Conservation (phyloP, 257 asterid genomes). For the Jacaranda mimosifolia region DNA sequence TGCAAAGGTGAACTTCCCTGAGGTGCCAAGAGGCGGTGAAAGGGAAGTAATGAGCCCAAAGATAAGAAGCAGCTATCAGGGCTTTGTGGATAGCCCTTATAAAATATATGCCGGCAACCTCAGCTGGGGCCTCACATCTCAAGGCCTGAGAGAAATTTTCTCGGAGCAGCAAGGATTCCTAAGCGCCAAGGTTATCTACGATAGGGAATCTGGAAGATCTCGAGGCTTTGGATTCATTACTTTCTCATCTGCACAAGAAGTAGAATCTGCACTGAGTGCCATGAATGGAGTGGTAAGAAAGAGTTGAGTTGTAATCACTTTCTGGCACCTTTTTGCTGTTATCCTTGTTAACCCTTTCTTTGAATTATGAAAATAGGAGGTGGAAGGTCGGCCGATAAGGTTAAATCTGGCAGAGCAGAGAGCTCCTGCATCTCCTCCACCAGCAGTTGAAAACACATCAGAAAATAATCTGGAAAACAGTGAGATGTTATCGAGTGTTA, state of each 20-base stretch:
- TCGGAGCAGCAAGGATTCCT: constrained; percentile 71
- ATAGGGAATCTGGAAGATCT: constrained; percentile 77
- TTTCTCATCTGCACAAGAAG: constrained; percentile 71
- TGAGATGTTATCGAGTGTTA: constrained; percentile 50
- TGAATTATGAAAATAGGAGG: constrained; percentile 54
- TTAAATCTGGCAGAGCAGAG: constrained; percentile 66
- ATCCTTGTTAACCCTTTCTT: constrained; percentile 12
- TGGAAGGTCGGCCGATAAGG: constrained; percentile 86
- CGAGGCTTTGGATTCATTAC: constrained; percentile 92
- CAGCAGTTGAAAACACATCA: constrained; percentile 35
- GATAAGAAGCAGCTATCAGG: constrained; percentile 70
- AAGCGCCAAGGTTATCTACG: constrained; percentile 84
- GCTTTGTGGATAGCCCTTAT: constrained; percentile 81
- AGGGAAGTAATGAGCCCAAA: constrained; percentile 77
- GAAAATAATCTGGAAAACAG: constrained; percentile 41
- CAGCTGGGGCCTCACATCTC: constrained; percentile 83
- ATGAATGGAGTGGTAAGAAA: constrained; percentile 86
- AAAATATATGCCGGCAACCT: constrained; percentile 87
- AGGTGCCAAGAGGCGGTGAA: constrained; percentile 95
- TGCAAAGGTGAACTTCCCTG: constrained; percentile 90
- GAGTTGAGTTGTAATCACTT: constrained; percentile 2
- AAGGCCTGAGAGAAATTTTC: constrained; percentile 75
- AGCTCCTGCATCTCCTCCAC: constrained; percentile 47
- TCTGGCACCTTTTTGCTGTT: neutral
- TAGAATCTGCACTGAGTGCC: constrained; percentile 68